phyloP scores from a whole-genome alignment of 306 rosid genomes.

The Lathyrus tuberosus region DNA sequence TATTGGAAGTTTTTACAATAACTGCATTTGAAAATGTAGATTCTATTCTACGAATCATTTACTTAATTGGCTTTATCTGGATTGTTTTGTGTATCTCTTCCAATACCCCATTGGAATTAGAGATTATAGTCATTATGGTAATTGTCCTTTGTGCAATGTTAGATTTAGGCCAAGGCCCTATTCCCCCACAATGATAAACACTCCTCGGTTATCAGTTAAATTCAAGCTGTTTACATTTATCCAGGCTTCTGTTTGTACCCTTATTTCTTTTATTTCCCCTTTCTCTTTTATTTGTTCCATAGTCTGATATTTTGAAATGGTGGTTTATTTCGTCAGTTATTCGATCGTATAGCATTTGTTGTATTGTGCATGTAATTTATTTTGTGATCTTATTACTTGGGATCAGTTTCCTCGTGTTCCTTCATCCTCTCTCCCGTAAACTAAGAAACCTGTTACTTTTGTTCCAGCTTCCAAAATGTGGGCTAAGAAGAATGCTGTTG shows the following conservation, averaged over 20 bases:
- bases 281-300: background rate
- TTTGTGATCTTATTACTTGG: slow-evolving; percentile 17
- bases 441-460: slow-evolving; percentile 23
- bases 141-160: background rate
- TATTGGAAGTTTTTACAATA: slow-evolving; percentile 12
- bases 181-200: background rate
- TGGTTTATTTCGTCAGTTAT: background rate
- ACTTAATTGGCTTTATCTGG: slow-evolving; percentile 15
- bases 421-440: slow-evolving; percentile 9
- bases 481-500: slow-evolving; percentile 81
- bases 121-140: slow-evolving; percentile 1
- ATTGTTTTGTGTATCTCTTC: background rate
- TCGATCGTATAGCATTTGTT: slow-evolving; percentile 21
- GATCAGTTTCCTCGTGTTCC: slow-evolving; percentile 16
- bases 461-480: slow-evolving; percentile 65
- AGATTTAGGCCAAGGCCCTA: slow-evolving; percentile 12
- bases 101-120: slow-evolving; percentile 15
- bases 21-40: background rate
- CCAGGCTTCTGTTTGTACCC: slow-evolving; percentile 18
- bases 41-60: background rate
- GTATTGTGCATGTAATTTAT: slow-evolving; percentile 11
- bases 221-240: slow-evolving; percentile 26
- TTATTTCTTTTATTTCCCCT: background rate
- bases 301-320: slow-evolving; percentile 15
- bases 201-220: slow-evolving; percentile 1